Evolutionary conservation across 768 basidiomycete species (phyloP), one percentile per base, ranked within the genome.

Genomic region (Cubamyces sp.): DNA sequence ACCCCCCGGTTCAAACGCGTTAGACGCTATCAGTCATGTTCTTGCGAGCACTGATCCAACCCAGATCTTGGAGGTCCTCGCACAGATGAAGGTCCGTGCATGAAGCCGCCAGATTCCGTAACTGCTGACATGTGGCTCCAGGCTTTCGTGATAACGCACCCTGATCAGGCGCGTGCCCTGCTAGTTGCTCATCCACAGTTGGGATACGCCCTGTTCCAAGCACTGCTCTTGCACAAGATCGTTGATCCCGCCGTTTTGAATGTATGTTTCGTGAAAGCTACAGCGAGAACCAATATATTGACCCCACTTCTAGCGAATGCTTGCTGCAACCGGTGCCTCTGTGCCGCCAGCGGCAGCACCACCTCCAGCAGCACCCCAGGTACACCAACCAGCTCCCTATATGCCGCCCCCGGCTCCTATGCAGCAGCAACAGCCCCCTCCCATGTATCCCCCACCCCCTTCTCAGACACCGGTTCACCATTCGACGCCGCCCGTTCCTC

Each of bases 141-240:
- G 97, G 91, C 91, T 2, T 94, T 96, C 71, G 90, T 98, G 34
- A 88, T 92, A 47, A 92, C 88, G 0, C 89, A 94, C 62, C 94
- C 96, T 9, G 94, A 96, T 53, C 90, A 95, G 76, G 96, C 96
- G 37, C 82, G 88, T 55, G 78, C 82, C 1, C 78, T 98, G 41
- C 82, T 99, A 46, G 78, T 86, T 25, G 81, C 87, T 18, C 90
- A 98, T 68, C 97, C 97, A 18, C 96, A 98, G 76, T 83, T 97
- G 5, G 90, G 94, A 1, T 98, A 98, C 73, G 97, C 97, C 4
- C 82, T 98, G 15, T 97, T 98, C 80, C 96, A 98, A 76, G 91
- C 93, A 0, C 83, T 99, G 65, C 78, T 98, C 9, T 77, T 98
- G 50, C 93, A 96, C 82, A 92, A 95, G 69, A 92, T 98, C 18